Percentiles rank a stretch among this genome's conserved stretches.
phyloP scores from a whole-genome alignment of 495 filamentous ascomycete species.

The Aspergillus steynii region DNA sequence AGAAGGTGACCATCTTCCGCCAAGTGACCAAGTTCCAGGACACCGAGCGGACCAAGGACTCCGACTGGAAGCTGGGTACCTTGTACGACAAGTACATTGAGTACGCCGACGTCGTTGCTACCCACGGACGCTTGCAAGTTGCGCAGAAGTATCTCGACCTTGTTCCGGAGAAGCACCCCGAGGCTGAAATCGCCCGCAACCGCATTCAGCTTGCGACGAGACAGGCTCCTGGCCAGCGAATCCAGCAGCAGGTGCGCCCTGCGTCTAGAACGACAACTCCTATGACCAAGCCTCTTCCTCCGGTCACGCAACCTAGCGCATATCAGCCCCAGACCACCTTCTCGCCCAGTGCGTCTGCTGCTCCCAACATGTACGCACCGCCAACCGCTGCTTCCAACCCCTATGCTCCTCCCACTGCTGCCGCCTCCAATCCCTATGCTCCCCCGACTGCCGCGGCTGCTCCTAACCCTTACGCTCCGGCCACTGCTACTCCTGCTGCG shows the following conservation, averaged over 20 bases:
- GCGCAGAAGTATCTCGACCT: slow-evolving; percentile 92
- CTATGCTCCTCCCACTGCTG: slow-evolving; percentile 25
- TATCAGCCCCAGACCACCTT: slow-evolving; percentile 44
- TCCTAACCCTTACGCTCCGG: slow-evolving; percentile 34
- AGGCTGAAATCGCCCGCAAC: slow-evolving; percentile 83
- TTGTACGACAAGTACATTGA: slow-evolving; percentile 96
- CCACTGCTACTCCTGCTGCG: slow-evolving; percentile 31
- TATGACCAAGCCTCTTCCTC: slow-evolving; percentile 37
- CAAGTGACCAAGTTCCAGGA: slow-evolving; percentile 91
- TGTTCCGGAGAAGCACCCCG: slow-evolving; percentile 80
- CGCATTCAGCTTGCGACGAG: slow-evolving; percentile 83
- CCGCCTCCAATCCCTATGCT: slow-evolving; percentile 20
- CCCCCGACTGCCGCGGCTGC: slow-evolving; percentile 28
- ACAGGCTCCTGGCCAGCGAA: slow-evolving; percentile 54
- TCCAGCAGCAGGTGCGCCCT: slow-evolving; percentile 26
- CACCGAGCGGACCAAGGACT: slow-evolving; percentile 61
- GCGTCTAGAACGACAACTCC: slow-evolving; percentile 24
- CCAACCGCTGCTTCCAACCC: slow-evolving; percentile 22
- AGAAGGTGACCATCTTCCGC: slow-evolving; percentile 98
- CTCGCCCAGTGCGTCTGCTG: slow-evolving; percentile 31
- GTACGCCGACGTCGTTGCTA: slow-evolving; percentile 92
- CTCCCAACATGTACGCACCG: slow-evolving; percentile 29
- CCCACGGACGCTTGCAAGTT: slow-evolving; percentile 81
- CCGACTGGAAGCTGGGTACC: slow-evolving; percentile 83
- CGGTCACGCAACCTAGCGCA: slow-evolving; percentile 28